A percentile compares a stretch with the other conserved stretches of the same genome.
These are phyloP conservation scores for Sporisorium reilianum DNA, from an alignment of 1,284 basidiomycete species.

Conservation along the genomic window DNA sequence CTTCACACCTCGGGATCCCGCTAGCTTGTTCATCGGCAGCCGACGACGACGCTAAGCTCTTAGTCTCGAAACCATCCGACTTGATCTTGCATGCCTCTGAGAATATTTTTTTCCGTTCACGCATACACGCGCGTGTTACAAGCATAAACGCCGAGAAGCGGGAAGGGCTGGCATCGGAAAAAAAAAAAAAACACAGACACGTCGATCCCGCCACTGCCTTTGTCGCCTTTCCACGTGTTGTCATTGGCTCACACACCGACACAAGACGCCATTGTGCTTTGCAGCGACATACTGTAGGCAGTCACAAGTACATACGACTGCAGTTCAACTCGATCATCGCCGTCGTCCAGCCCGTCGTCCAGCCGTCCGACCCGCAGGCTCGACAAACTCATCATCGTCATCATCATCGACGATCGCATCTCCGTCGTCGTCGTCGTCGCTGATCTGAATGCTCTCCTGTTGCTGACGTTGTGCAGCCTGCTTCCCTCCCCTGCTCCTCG, in stretches of 20 bases:
- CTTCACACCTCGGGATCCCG: not conserved
- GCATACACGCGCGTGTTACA: not conserved
- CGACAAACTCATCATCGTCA: conserved; percentile 45
- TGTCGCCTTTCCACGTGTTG: conserved; percentile 7
- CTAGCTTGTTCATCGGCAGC: no score
- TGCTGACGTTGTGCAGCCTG: not conserved
- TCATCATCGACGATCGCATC: conserved; percentile 26
- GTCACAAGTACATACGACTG: not conserved
- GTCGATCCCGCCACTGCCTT: conserved; percentile 13
- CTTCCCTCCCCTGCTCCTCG: conserved; percentile 2
- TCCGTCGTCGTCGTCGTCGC: conserved; percentile 37
- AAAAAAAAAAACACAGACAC: not conserved
- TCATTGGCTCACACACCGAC: conserved; percentile 1
- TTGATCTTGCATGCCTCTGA: no score
- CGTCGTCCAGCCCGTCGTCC: conserved; percentile 11
- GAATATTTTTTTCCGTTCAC: no score
- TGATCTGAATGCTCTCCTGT: conserved; percentile 45
- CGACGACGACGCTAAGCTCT: not conserved
- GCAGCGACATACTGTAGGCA: not conserved
- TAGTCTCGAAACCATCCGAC: no score
- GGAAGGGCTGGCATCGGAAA: not conserved
- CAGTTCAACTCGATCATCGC: conserved; percentile 8
- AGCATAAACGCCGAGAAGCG: conserved; percentile 10
- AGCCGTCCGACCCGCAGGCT: conserved; percentile 15
- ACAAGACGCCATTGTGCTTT: not conserved